These are phyloP conservation scores for Tetrapisispora phaffii DNA, from an alignment of 805 yeast species.

Conservation along the genomic window DNA sequence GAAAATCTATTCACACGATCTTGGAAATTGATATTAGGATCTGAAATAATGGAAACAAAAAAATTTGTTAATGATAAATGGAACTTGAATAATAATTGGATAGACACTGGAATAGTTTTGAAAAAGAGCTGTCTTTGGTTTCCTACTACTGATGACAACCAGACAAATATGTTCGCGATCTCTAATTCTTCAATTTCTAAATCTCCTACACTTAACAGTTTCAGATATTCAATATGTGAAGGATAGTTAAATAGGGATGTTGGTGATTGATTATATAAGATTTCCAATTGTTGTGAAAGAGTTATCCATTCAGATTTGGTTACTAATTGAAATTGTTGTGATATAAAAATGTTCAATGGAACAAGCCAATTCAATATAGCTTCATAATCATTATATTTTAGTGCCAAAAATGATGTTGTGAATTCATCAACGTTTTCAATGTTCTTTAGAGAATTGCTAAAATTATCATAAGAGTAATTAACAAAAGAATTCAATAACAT, in stretches of 20 bases:
- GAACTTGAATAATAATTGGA: constrained; percentile 53
- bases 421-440: constrained; percentile 22
- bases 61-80: constrained; percentile 59
- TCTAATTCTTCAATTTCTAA: constrained; percentile 42
- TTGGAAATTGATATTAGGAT: constrained; percentile 44
- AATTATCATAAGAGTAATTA: constrained; percentile 11
- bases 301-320: constrained; percentile 69
- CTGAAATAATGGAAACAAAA: constrained; percentile 54
- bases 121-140: constrained; percentile 30
- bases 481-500: constrained; percentile 13
- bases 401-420: constrained; percentile 7
- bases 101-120: constrained; percentile 55
- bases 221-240: constrained; percentile 10
- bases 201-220: constrained; percentile 15
- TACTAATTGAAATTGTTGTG: constrained; percentile 38
- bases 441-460: constrained; percentile 7
- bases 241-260: constrained; percentile 41
- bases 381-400: constrained; percentile 18
- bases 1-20: constrained; percentile 62
- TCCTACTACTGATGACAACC: constrained; percentile 52
- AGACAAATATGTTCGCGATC: constrained; percentile 59
- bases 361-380: constrained; percentile 54
- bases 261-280: constrained; percentile 48
- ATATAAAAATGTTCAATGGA: constrained; percentile 52
- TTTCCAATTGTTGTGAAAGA: constrained; percentile 63